Evolutionary conservation across 768 basidiomycete species (phyloP).

Genomic region (Pleurotus giganteus): DNA sequence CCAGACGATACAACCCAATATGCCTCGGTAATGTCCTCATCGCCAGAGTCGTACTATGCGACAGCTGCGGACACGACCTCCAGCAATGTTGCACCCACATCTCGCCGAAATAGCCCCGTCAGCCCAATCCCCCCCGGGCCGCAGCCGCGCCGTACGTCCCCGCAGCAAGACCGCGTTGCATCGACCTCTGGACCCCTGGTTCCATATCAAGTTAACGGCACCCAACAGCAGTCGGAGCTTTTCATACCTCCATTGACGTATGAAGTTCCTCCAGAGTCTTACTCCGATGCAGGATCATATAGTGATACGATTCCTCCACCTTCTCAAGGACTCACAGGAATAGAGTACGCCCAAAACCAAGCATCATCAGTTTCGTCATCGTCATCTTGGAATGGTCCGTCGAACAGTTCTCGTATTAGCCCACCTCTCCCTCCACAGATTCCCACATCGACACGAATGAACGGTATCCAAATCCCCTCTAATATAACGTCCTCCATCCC

Average conservation of each 20-base stretch:
- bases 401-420: background rate
- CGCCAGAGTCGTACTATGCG: background rate
- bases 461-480: constrained; percentile 9
- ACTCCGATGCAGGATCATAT: background rate
- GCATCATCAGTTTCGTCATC: background rate
- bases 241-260: constrained; percentile 11
- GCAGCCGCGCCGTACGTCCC: constrained; percentile 9
- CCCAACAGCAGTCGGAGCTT: constrained; percentile 10
- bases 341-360: background rate
- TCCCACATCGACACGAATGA: constrained; percentile 19
- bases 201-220: constrained; percentile 5
- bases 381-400: background rate
- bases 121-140: background rate
- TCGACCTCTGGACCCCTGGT: background rate
- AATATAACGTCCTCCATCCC: constrained; percentile 2
- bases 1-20: constrained; percentile 3
- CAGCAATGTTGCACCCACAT: too few relatives aligned
- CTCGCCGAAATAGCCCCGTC: constrained; percentile 10
- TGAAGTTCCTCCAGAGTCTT: background rate
- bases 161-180: background rate
- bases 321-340: background rate
- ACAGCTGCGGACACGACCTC: background rate
- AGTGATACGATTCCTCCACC: too few relatives aligned
- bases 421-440: constrained; percentile 11
- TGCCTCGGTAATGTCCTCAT: constrained; percentile 3